Evolutionary conservation across 2,329 filamentous ascomycete genomes (phyloP).

Genomic region (Colletotrichum filicis): DNA sequence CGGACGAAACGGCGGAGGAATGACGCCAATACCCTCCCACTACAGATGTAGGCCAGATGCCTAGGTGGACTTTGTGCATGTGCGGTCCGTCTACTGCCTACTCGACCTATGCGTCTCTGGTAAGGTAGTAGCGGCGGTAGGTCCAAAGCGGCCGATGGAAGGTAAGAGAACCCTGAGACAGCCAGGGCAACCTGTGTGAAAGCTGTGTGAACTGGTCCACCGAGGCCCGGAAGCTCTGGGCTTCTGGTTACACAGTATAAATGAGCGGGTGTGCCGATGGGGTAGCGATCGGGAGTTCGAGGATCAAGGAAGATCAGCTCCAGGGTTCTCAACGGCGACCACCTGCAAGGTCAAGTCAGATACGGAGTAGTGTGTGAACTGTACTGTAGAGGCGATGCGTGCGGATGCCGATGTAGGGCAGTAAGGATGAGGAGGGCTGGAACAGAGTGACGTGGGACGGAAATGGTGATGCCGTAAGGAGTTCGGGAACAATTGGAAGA

Average conservation of each 20-base stretch:
- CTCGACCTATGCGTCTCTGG: not conserved
- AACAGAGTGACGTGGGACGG: conserved; percentile 2
- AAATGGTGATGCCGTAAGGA: conserved; percentile 5
- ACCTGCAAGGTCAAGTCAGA: conserved; percentile 3
- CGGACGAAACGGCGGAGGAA: conserved; percentile 33
- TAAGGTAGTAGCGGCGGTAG: not conserved
- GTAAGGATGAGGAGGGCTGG: not conserved
- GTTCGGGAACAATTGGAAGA: conserved; percentile 29
- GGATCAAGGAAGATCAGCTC: conserved; percentile 4
- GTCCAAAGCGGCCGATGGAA: conserved; percentile 8
- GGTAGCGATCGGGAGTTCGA: not conserved
- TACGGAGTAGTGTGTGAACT: not conserved
- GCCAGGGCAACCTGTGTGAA: not conserved
- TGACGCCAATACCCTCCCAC: conserved; percentile 23
- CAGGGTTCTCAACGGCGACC: conserved; percentile 8
- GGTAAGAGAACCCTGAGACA: conserved; percentile 20
- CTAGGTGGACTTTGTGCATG: conserved; percentile 7
- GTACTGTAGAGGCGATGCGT: too few species aligned
- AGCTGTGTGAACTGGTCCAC: conserved; percentile 3
- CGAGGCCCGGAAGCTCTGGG: not conserved
- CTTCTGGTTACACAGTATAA: not conserved
- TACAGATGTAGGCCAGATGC: not conserved
- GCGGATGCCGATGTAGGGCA: conserved; percentile 8
- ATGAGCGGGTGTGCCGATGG: not conserved
- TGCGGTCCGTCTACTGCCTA: not conserved